A percentile compares a stretch with the other conserved stretches of the same genome.
Evolutionary conservation across 768 basidiomycete genomes (phyloP).

Genomic region (Psilocybe cyanescens): DNA sequence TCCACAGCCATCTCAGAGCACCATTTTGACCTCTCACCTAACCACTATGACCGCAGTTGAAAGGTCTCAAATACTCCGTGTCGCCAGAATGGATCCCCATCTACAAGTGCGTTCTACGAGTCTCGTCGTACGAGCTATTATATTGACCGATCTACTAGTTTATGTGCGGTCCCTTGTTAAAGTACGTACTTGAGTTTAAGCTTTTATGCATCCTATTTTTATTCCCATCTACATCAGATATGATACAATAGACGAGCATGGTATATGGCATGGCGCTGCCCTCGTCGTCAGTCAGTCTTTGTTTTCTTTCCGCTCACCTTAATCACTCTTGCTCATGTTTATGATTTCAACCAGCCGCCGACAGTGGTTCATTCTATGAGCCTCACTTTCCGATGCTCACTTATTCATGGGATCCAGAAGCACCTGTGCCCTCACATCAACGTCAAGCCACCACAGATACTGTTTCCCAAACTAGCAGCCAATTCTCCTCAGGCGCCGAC

Average conservation of each 20-base stretch:
- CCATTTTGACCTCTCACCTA: constrained; percentile 42
- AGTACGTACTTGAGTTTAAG: constrained; percentile 30
- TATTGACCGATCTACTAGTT: constrained; percentile 43
- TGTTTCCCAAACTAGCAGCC: constrained; percentile 1
- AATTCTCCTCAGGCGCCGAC: constrained; percentile 8
- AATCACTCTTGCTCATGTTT: not conserved
- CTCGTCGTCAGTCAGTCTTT: constrained; percentile 80
- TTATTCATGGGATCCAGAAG: constrained; percentile 76
- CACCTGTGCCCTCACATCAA: constrained; percentile 21
- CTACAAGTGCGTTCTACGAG: constrained; percentile 52
- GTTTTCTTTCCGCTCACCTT: constrained; percentile 3
- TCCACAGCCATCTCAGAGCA: constrained; percentile 27
- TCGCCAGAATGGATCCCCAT: constrained; percentile 77
- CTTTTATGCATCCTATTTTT: not conserved
- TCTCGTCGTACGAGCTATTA: not conserved
- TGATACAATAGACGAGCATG: constrained; percentile 80
- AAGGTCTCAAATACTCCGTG: constrained; percentile 59
- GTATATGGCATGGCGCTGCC: constrained; percentile 87
- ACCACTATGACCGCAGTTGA: constrained; percentile 64
- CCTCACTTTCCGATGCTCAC: constrained; percentile 69
- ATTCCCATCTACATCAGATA: constrained; percentile 48
- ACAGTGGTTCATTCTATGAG: constrained; percentile 78
- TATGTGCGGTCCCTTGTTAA: constrained; percentile 89
- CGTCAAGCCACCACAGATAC: constrained; percentile 1
- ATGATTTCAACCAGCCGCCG: constrained; percentile 55